Evolutionary conservation across 2,329 filamentous ascomycete genomes (phyloP), one percentile per base, ranked within the genome.

Genomic region (Onygenales sp.): DNA sequence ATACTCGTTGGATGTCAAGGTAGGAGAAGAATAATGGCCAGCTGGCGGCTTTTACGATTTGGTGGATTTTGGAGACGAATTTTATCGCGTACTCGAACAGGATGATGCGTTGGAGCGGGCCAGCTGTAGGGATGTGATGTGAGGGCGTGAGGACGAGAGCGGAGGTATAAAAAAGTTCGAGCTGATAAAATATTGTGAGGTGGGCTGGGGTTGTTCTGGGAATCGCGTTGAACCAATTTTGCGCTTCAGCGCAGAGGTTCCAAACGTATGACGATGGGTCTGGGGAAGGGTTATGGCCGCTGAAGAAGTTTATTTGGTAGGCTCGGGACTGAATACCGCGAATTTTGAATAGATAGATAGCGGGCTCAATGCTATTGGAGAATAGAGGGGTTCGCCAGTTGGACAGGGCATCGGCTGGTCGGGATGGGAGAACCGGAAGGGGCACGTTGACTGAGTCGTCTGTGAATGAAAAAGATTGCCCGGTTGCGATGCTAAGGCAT

Each of bases 111-210:
- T 85, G 86, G 65, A 92, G 89, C 45, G 89, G 81, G 3, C 83
- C 85, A 49, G 91, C 83, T 2, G 59, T 59, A 0, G 88, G 87
- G 3, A 87, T 83, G 45, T 86, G 79, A 1, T 84, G 82, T 38
- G 86, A 91, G 0, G 90, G 89, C 0, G 89, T 89, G 7, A 96
- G 79, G 54, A 92, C 87, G 67, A 96, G 89, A 27, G 95, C 86
- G 61, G 89, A 93, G 64, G 89, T 94, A 72, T 95, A 97, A 46
- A 92, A 80, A 43, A 94, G 72, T 66, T 98, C 93, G 13, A 95
- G 81, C 58, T 93, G 86, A 64, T 96, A 94, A 59, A 91, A 82
- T 47, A 86, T 80, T 41, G 84, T 80, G 58, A 91, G 84, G 31
- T 81, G 78, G 0, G 78, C 73, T 0, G 86, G 79, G 0, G 87